Conservation (phyloP, 345 rosid species). For the Brassica nigra region DNA sequence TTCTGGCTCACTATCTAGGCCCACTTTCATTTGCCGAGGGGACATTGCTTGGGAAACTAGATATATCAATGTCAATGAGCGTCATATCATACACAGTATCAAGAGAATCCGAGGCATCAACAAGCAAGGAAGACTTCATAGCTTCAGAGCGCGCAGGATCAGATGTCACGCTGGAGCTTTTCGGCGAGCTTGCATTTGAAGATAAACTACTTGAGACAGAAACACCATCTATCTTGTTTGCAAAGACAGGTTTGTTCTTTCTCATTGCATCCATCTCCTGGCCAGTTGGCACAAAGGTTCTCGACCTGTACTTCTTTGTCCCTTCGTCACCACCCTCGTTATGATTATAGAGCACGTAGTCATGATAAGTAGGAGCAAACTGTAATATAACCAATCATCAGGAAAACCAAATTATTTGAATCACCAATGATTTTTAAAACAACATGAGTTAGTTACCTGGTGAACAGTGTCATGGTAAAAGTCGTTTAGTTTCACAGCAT, state of each 20-base stretch:
- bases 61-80: conserved; percentile 84
- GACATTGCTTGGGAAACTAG: conserved; percentile 71
- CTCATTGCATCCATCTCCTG: conserved; percentile 96
- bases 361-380: conserved; percentile 99
- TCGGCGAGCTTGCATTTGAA: conserved; percentile 62
- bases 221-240: conserved; percentile 79
- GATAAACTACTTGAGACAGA: conserved; percentile 71
- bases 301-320: conserved; percentile 80
- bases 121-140: conserved; percentile 67
- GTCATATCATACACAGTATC: conserved; percentile 76
- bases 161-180: conserved; percentile 39
- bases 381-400: conserved; percentile 43
- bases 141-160: conserved; percentile 51
- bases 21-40: conserved; percentile 71
- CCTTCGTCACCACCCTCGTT: conserved; percentile 84
- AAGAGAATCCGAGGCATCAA: conserved; percentile 59
- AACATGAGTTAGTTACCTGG: conserved; percentile 59
- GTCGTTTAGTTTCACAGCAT: conserved; percentile 94
- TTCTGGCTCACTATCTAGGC: conserved; percentile 49
- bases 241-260: conserved; percentile 66
- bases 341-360: conserved; percentile 91
- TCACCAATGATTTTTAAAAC: not conserved
- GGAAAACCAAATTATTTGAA: conserved; percentile 15
- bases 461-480: conserved; percentile 98
- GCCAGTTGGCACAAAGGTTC: conserved; percentile 98